Evolutionary conservation across 768 basidiomycete species (phyloP), one percentile per base, ranked within the genome.

Genomic region (Cubamyces sp.): DNA sequence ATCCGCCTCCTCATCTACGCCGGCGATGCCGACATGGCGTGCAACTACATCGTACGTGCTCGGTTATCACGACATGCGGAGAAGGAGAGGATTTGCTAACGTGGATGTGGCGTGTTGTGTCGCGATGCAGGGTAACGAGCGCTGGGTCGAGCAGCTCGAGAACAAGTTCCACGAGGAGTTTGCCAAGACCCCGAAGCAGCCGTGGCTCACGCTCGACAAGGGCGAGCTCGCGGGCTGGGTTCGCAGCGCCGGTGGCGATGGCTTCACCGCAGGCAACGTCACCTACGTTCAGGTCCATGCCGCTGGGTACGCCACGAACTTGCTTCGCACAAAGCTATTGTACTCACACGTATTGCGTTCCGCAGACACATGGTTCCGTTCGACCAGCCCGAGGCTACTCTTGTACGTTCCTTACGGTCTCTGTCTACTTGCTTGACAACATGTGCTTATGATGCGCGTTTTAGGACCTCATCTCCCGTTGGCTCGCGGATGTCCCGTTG

Each of bases 11-110:
- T 98, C 30, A 86, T 98, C 45, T 98, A 97, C 70, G 94, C 95
- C 61, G 95, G 91, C 19, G 88, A 90, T 65, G 90, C 91, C 82
- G 93, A 95, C 74, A 85, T 87, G 80, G 90, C 92, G 90, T 96
- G 94, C 80, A 94, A 95, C 76, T 91, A 82, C 68, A 82, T 91
- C 26, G 89, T 85, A 65, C 62, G 82, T 71, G 19, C 41, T 11
- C 23, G 23, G 14, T 57, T 60, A 3, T 8, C 60, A 28, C 34
- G 34, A 11, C 11, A 11, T 30, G 28, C 8, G 28, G 28, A 11
- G 9, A 11, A 34, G 9, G n/a, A n/a, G n/a, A n/a, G 34, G 34
- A 5, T 1, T 34, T 11, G 34, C 34, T 34, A 9, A 34, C 34
- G 34, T 9, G 9, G 34, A 34, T 9, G 34, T 9, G 9, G 34